These are phyloP conservation scores for Antitrichia curtipendula DNA, from an alignment of 225 moss, liverwort and hornwort species.

Conservation along the genomic window DNA sequence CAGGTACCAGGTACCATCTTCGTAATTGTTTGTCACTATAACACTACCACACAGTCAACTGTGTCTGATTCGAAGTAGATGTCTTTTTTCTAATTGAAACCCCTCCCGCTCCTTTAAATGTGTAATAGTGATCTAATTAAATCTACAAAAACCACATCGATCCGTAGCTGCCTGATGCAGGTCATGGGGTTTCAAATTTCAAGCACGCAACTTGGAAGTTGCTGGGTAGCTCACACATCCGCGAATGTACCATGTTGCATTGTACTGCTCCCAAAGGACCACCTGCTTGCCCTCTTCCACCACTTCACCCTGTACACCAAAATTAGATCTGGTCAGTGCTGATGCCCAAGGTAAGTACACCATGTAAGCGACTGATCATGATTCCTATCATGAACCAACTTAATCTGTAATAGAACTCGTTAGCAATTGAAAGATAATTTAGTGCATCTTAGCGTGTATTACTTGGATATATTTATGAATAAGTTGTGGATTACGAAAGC, in stretches of 20 bases:
- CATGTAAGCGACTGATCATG: neutral
- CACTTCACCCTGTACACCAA: constrained; percentile 17
- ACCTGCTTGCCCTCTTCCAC: constrained; percentile 43
- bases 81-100: neutral
- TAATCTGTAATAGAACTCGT: neutral
- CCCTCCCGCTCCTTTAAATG: neutral
- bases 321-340: neutral
- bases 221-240: constrained; percentile 33
- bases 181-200: neutral
- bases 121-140: neutral
- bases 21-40: neutral
- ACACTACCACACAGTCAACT: neutral
- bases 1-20: neutral
- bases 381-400: neutral
- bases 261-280: constrained; percentile 48
- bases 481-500: neutral
- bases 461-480: neutral
- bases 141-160: neutral
- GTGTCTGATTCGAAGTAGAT: neutral
- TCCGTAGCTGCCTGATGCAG: neutral
- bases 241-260: constrained; percentile 43
- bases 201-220: neutral
- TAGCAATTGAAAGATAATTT: neutral
- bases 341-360: neutral
- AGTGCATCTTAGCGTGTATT: neutral